phyloP scores from a whole-genome alignment of 768 basidiomycete species.

The Lyophyllum shimeji region DNA sequence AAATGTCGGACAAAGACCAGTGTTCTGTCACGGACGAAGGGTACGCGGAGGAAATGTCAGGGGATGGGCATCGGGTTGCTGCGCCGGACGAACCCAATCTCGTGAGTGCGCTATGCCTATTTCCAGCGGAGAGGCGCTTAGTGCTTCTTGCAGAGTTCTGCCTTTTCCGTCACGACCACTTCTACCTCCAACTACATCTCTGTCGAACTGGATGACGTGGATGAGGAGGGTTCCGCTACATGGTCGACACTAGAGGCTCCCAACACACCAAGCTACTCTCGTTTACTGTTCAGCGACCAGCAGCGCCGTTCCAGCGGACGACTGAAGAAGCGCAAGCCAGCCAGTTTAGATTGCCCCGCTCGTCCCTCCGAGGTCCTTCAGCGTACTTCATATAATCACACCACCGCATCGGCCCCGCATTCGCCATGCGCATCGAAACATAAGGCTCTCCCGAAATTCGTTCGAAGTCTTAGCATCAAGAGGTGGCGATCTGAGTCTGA shows the following conservation, averaged over 20 bases:
- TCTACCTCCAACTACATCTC: conserved; percentile 25
- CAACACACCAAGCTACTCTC: conserved; percentile 14
- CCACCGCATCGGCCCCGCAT: neutral
- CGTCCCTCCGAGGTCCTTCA: conserved; percentile 5
- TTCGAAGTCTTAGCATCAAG: conserved; percentile 5
- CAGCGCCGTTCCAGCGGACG: neutral
- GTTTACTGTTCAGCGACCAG: conserved; percentile 1
- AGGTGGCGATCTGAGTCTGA: neutral
- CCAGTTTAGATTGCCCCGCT: neutral
- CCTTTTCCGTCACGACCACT: conserved; percentile 23
- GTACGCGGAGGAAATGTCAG: conserved; percentile 13
- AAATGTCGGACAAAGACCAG: conserved; percentile 5
- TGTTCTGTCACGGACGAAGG: conserved; percentile 13
- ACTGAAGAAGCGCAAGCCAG: conserved; percentile 6
- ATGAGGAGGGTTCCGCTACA: conserved; percentile 10
- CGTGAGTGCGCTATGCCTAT: conserved; percentile 2
- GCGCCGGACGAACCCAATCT: conserved; percentile 11
- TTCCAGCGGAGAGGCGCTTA: neutral
- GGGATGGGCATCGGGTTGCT: neutral
- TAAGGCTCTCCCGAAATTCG: neutral
- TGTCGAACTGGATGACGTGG: conserved; percentile 10
- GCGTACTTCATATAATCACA: conserved; percentile 7
- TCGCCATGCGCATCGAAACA: neutral
- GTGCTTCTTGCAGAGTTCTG: conserved; percentile 14
- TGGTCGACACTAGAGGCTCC: conserved; percentile 22